A percentile compares a stretch with the other conserved stretches of the same genome.
phyloP scores from a whole-genome alignment of 805 yeast genomes.

The Candida tallmaniae region DNA sequence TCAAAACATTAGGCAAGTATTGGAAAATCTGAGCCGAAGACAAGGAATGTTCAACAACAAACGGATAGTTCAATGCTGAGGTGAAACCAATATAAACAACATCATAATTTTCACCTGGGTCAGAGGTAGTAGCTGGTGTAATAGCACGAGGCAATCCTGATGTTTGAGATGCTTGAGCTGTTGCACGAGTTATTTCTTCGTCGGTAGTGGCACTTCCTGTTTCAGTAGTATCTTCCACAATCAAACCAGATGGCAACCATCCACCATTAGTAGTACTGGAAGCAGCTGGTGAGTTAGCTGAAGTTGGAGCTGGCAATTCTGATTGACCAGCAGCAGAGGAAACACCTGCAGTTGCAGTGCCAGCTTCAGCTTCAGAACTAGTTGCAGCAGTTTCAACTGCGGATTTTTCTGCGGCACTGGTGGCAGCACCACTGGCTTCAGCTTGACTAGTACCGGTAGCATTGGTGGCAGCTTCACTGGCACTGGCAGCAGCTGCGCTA shows the following conservation, averaged over 20 bases:
- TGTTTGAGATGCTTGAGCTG: slow-evolving; percentile 24
- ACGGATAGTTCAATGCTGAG: slow-evolving; percentile 74
- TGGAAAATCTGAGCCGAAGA: slow-evolving; percentile 83
- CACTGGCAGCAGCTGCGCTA: not conserved
- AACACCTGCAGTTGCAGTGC: not conserved
- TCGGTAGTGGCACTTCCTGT: slow-evolving; percentile 22
- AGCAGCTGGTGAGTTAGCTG: slow-evolving; percentile 7
- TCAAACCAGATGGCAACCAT: slow-evolving; percentile 36
- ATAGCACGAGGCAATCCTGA: slow-evolving; percentile 72
- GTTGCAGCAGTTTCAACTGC: slow-evolving; percentile 6
- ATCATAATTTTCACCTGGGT: slow-evolving; percentile 43
- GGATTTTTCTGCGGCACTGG: slow-evolving; percentile 2
- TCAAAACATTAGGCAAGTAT: slow-evolving; percentile 72
- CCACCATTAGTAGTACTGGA: slow-evolving; percentile 13
- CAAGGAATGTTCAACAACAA: slow-evolving; percentile 66
- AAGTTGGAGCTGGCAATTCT: slow-evolving; percentile 5
- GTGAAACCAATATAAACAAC: slow-evolving; percentile 76
- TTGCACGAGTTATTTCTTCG: slow-evolving; percentile 29
- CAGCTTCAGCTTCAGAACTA: not conserved
- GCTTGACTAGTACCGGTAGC: slow-evolving; percentile 1
- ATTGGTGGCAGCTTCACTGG: slow-evolving; percentile 1
- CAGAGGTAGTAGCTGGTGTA: slow-evolving; percentile 55
- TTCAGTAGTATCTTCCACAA: slow-evolving; percentile 19
- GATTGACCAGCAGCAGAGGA: slow-evolving; percentile 4
- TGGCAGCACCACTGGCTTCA: not conserved